Conservation (phyloP, 768 basidiomycete genomes). For the Brasilioporus rufonigricans region DNA sequence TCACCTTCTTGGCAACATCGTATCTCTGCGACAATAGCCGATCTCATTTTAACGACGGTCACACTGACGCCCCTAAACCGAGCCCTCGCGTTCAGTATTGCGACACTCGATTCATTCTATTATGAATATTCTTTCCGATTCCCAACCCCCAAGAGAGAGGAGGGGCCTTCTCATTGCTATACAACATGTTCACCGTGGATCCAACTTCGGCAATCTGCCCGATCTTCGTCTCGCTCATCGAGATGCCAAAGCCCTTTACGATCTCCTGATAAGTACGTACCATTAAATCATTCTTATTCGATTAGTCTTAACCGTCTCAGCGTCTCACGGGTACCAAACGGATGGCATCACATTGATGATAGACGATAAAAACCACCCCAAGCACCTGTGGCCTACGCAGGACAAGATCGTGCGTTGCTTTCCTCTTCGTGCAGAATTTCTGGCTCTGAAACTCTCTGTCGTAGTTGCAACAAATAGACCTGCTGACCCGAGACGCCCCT, state of each 20-base stretch:
- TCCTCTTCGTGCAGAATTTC: neutral
- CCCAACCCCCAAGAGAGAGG: slow-evolving; percentile 3
- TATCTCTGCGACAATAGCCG: too few species aligned
- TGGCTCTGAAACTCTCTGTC: neutral
- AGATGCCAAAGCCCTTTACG: slow-evolving; percentile 13
- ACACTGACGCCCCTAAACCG: neutral
- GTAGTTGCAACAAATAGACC: slow-evolving; percentile 40
- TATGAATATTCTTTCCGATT: neutral
- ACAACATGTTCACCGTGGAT: slow-evolving; percentile 4
- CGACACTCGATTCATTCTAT: too few species aligned
- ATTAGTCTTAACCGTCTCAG: slow-evolving; percentile 20
- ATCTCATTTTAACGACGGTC: too few species aligned
- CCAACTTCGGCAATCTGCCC: neutral
- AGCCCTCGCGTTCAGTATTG: too few species aligned
- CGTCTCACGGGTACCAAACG: slow-evolving; percentile 35
- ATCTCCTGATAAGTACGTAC: slow-evolving; percentile 17
- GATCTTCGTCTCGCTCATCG: slow-evolving; percentile 20
- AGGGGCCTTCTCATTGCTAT: slow-evolving; percentile 22
- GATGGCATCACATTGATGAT: slow-evolving; percentile 44
- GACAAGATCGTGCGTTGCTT: slow-evolving; percentile 41
- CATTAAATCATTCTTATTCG: neutral
- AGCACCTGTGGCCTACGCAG: slow-evolving; percentile 39
- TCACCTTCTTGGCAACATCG: too few species aligned
- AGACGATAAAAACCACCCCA: slow-evolving; percentile 32
- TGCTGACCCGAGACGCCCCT: slow-evolving; percentile 40